Evolutionary conservation across 164 flowering plant species (phyloP).

Genomic region (Berberis vulgaris): DNA sequence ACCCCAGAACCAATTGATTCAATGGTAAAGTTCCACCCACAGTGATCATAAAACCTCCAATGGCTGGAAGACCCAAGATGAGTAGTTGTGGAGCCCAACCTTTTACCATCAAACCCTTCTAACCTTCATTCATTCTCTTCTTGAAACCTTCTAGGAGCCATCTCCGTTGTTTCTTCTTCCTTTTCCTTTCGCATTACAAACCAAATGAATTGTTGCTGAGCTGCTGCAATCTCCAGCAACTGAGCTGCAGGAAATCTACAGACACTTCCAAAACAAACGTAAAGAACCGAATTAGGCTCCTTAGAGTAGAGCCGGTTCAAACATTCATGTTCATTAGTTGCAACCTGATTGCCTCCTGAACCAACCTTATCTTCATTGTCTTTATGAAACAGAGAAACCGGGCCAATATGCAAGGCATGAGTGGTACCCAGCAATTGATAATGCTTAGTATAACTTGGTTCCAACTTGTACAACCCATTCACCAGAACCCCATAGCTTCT

Average conservation of each 20-base stretch:
- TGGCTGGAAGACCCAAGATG: not conserved
- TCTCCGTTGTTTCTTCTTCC: no score
- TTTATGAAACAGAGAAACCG: not conserved
- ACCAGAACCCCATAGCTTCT: not conserved
- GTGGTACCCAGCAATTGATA: not conserved
- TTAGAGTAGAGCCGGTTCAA: not conserved
- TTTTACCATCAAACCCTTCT: not conserved
- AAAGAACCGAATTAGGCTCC: constrained; percentile 1
- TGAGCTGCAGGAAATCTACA: not conserved
- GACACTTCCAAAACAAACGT: not conserved
- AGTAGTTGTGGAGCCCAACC: constrained; percentile 3
- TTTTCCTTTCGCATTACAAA: not conserved
- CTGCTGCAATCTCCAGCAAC: not conserved
- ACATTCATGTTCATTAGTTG: not conserved
- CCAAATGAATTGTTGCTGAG: constrained; percentile 2
- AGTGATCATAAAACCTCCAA: not conserved
- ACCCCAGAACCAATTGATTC: no score
- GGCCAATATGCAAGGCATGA: not conserved
- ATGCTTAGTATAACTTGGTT: not conserved
- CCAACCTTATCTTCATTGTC: not conserved
- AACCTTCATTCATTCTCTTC: not conserved
- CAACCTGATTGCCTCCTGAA: not conserved
- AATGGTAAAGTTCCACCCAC: no score
- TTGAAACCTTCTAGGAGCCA: not conserved
- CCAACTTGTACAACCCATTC: not conserved